These are phyloP conservation scores for Penicillium sp. DNA, from an alignment of 2,329 filamentous ascomycete genomes.

Conservation along the genomic window DNA sequence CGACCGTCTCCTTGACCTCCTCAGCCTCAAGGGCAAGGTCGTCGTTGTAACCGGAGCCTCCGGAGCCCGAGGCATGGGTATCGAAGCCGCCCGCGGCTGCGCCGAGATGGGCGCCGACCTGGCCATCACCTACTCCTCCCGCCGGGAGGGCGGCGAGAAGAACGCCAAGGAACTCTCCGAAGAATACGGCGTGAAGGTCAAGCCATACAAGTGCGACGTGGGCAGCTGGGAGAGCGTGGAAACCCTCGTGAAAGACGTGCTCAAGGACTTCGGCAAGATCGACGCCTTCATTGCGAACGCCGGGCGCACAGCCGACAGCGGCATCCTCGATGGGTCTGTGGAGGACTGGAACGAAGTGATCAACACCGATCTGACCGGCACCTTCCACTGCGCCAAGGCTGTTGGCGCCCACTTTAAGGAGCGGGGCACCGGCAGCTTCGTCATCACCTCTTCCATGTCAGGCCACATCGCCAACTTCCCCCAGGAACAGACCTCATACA, in stretches of 20 bases:
- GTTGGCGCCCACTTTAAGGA: conserved; percentile 76
- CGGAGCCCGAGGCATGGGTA: conserved; percentile 65
- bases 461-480: conserved; percentile 56
- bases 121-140: conserved; percentile 65
- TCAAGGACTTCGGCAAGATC: conserved; percentile 68
- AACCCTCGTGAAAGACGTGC: conserved; percentile 57
- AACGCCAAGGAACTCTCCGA: conserved; percentile 61
- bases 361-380: conserved; percentile 81
- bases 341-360: conserved; percentile 75
- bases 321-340: conserved; percentile 66
- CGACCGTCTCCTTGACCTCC: conserved; percentile 37
- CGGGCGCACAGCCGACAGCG: conserved; percentile 65
- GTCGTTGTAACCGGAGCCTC: conserved; percentile 50
- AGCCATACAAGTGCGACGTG: conserved; percentile 65
- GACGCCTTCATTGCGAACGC: conserved; percentile 69
- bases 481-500: conserved; percentile 65
- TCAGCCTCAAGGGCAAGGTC: conserved; percentile 49
- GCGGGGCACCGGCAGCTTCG: conserved; percentile 60
- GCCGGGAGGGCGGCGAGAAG: conserved; percentile 60
- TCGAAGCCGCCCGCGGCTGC: conserved; percentile 63
- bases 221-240: conserved; percentile 56
- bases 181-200: conserved; percentile 62
- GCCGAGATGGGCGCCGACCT: conserved; percentile 64
- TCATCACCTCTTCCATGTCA: conserved; percentile 65
- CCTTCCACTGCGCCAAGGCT: conserved; percentile 81